Evolutionary conservation across 2,329 filamentous ascomycete species (phyloP), one percentile per base, ranked within the genome.

Genomic region (Cladosporium velox): DNA sequence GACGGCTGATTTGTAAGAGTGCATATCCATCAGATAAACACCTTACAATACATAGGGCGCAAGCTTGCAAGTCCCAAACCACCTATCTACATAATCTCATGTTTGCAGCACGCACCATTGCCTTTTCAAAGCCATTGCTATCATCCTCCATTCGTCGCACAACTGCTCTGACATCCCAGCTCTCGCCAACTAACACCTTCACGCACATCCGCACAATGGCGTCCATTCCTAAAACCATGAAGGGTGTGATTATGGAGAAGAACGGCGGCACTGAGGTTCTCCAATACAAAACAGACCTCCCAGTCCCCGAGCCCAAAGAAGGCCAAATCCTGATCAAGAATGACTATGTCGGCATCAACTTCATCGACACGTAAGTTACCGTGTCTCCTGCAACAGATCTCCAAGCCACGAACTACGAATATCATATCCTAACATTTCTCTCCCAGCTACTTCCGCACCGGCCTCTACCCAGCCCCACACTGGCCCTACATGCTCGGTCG

Each of bases 271-370:
- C 85, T 1, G 90, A 92, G 54, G 90, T 92, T 26, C 81, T 94
- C 24, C 81, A 92, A 73, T 88, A 90, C 78, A 89, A 85, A 73
- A 87, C 87, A 21, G 87, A 92, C 74, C 77, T 92, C 3, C 88
- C 90, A 6, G 86, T 96, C 1, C 91, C 92, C 0, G 80, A 83
- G 59, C 86, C 85, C 2, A 82, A 86, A 41, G 86, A 89, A n/a
- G 89, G 88, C 66, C 84, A 96, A 71, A 79, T 97, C 26, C 85
- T 97, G 4, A 86, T 97, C 66, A 90, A 90, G 79, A 96, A 96
- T 78, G 87, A 89, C 69, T 91, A 86, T 76, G 84, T 90, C 59
- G 93, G 93, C 67, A 82, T 97, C 68, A 97, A 97, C 80, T 97
- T 86, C 80, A 96, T 97, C 74, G 93, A 97, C 79, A 96, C 86